Evolutionary conservation across 306 rosid genomes (phyloP).

Genomic region (Quercus cerris): DNA sequence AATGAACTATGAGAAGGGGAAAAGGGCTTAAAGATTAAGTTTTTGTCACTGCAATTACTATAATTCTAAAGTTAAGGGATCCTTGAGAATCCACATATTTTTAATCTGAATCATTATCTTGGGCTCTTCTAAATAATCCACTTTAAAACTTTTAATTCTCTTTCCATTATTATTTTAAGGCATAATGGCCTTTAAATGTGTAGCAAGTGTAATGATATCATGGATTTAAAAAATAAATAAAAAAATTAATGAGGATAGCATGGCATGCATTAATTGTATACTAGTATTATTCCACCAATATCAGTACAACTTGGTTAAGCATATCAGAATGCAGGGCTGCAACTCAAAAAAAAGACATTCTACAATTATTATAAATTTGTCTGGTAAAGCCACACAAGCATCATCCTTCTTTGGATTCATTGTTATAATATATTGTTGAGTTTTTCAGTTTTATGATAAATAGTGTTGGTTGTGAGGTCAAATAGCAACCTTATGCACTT

Average conservation of each 20-base stretch:
- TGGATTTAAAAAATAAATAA: too few relatives aligned
- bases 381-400: neutral
- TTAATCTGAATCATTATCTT: neutral
- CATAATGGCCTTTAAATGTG: too few relatives aligned
- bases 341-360: neutral
- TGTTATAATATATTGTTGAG: neutral
- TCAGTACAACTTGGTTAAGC: too few relatives aligned
- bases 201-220: too few relatives aligned
- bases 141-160: too few relatives aligned
- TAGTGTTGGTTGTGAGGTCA: neutral
- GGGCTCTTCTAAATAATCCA: neutral
- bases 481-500: neutral
- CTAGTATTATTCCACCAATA: too few relatives aligned
- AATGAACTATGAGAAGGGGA: neutral
- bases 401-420: neutral
- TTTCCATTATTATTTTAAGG: too few relatives aligned
- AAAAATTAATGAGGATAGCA: too few relatives aligned
- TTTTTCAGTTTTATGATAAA: neutral
- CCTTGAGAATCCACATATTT: neutral
- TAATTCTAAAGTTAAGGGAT: neutral
- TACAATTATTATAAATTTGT: neutral
- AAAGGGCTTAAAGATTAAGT: neutral
- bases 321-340: too few relatives aligned
- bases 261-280: too few relatives aligned
- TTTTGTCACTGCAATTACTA: neutral